A percentile compares a stretch with the other conserved stretches of the same genome.
Conservation (phyloP, 2,329 filamentous ascomycete genomes). For the Berkeleyomyces rouxiae region DNA sequence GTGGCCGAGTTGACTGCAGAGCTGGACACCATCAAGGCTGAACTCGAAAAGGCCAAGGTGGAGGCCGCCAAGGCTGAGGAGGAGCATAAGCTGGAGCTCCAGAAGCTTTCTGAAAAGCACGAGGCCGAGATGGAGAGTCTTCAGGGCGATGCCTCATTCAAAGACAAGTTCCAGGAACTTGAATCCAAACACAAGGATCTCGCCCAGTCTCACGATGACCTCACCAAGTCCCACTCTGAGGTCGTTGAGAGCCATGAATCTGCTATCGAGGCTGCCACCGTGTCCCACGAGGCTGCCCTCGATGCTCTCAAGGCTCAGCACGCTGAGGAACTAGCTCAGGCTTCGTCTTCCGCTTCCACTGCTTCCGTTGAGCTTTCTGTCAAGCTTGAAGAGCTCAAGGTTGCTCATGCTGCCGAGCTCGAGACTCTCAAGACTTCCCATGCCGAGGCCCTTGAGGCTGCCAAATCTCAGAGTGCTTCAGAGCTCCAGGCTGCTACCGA, state of each 20-base stretch:
- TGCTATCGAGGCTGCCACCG: conserved; percentile 27
- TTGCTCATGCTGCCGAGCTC: conserved; percentile 25
- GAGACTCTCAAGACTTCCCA: conserved; percentile 29
- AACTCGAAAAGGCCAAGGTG: conserved; percentile 30
- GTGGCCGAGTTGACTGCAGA: conserved; percentile 32
- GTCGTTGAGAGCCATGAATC: conserved; percentile 25
- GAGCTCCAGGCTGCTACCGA: conserved; percentile 23
- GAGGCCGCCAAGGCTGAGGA: conserved; percentile 33
- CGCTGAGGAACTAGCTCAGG: conserved; percentile 35
- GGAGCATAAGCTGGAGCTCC: conserved; percentile 41
- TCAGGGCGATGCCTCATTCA: conserved; percentile 45
- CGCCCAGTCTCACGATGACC: conserved; percentile 14
- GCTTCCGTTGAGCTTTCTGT: conserved; percentile 34
- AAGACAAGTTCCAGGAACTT: conserved; percentile 45
- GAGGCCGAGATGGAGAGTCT: conserved; percentile 49
- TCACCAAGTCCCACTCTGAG: conserved; percentile 21
- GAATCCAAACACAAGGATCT: conserved; percentile 40
- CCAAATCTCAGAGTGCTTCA: conserved; percentile 25
- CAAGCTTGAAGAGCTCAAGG: conserved; percentile 27
- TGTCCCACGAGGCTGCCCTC: conserved; percentile 30
- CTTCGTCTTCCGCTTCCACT: conserved; percentile 29
- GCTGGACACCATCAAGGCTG: conserved; percentile 31
- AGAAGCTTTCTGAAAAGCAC: conserved; percentile 42
- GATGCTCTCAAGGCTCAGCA: conserved; percentile 40
- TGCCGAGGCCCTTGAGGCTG: conserved; percentile 24